Base-by-base conservation (phyloP, 495 filamentous ascomycete species). In the Sporormia fimetaria region DNA sequence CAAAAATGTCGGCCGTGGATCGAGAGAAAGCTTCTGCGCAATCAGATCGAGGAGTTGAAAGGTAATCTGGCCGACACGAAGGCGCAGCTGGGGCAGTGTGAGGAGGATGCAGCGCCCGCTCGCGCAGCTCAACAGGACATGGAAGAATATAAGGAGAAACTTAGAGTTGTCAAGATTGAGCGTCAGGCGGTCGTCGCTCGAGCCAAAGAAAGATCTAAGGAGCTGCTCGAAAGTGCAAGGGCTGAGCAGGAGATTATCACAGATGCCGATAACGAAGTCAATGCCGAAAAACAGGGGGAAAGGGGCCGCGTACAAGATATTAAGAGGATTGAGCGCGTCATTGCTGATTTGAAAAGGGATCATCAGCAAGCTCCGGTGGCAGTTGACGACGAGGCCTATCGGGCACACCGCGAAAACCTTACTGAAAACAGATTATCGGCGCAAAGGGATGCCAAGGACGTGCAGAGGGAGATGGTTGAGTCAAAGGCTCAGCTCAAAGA, bases 1-100 rank as follows among this genome's bases (percentile, higher is more conserved):
- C 69, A 84, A 47, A 68, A 68, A 17, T 62, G 73, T 6, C 73
- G 75, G 12, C 78, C 83, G 0, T 61, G 88, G 22, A 68, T 80
- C 2, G 61, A 67, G 31, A 94, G 88, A 56, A 55, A 60, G 14
- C 38, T 61, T 49, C 67, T 43, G 51, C 59, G 15, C 20, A 52
- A 27, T 67, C 57, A 45, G 63, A 63, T 28, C 59, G 39, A 16
- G 45, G 45, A 8, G 24, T 33, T 30, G 3, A 44, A 30, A 22
- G 14, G 14, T 4, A 29, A 43, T n/a, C 24, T 23, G 12, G 15
- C 11, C 11, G 11, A 9, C 6, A 23, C 75, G 0, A 52, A 69
- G 25, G 51, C 44, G 7, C 71, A 76, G 36, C 62, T 83, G 1
- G 62, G 66, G 27, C 58, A 64, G 16, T 61, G 94, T 11, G 59